Evolutionary conservation across 768 basidiomycete species (phyloP), one percentile per base, ranked within the genome.

Genomic region (Mycena filopes): DNA sequence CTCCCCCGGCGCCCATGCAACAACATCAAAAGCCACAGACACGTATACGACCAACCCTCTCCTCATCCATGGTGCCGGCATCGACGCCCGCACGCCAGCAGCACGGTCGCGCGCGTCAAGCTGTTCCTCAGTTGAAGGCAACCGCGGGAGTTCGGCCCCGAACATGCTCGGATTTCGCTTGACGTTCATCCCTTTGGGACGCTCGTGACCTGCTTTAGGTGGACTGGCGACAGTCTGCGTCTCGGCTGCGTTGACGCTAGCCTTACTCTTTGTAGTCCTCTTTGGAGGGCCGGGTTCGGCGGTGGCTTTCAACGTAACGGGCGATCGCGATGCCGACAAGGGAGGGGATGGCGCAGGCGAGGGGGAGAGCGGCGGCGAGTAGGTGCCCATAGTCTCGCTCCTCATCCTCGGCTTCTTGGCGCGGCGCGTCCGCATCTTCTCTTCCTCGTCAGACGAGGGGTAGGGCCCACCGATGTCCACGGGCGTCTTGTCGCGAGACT

Each of bases 381-480:
- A 73, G 75, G 48, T 48, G 48, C 55, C 56, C 23, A 54, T n/a
- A 33, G 45, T 60, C 29, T 53, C 38, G 49, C 43, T 66, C 76
- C 76, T 78, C 18, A 77, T 72, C 26, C 86, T 82, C 51, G 82
- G 78, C 77, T 89, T 92, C 84, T 93, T 93, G 25, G 82, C 88
- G 38, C 80, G 82, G 66, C 81, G 81, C 42, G 81, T 83, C 40
- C 90, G 84, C 25, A 82, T 70, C 74, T 87, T 89, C 78, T 93
- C 91, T 72, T 93, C 92, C 67, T 93, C 92, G 71, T 93, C 92
- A 21, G 89, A 90, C 15, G 91, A 91, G 25, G 86, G 78, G 73
- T 78, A 82, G 47, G 82, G 80, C 21, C 75, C 75, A 20, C 75
- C 77, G 73, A 72, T 82, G 74, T 47, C 68, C 33, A 31, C 55